Evolutionary conservation across 2,329 filamentous ascomycete genomes (phyloP).

Genomic region (Ceratocystis lukuohia): DNA sequence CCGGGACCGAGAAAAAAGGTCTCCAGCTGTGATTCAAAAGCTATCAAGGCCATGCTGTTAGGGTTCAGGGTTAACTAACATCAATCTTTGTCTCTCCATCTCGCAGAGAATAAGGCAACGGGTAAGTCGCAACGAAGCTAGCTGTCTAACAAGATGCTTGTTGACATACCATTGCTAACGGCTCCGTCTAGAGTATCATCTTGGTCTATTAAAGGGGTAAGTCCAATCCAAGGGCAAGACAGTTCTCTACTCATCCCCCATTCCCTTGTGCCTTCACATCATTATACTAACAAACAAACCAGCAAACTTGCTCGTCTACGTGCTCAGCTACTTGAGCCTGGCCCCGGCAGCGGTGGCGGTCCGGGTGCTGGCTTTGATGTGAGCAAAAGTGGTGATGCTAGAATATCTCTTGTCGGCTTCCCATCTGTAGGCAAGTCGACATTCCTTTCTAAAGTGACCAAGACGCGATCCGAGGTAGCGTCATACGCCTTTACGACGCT

Average conservation of each 20-base stretch:
- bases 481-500: constrained; percentile 96
- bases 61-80: constrained; percentile 15
- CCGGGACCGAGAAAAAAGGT: not conserved
- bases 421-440: constrained; percentile 98
- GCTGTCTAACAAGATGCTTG: not conserved
- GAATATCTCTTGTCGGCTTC: constrained; percentile 96
- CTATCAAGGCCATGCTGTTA: not conserved
- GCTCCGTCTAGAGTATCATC: constrained; percentile 69
- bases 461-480: constrained; percentile 90
- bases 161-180: not conserved
- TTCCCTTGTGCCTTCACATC: not conserved
- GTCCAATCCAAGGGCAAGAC: constrained; percentile 21
- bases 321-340: constrained; percentile 86
- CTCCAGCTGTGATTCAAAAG: not conserved
- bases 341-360: constrained; percentile 61
- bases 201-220: constrained; percentile 93
- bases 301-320: constrained; percentile 93
- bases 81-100: not conserved
- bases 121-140: constrained; percentile 44
- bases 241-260: too few species aligned
- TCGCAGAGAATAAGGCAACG: constrained; percentile 91
- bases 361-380: constrained; percentile 83
- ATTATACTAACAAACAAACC: constrained; percentile 1
- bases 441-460: constrained; percentile 96
- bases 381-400: constrained; percentile 88